Evolutionary conservation across 1,139 yeast genomes (phyloP).

Genomic region (Meyerozyma guilliermondii): DNA sequence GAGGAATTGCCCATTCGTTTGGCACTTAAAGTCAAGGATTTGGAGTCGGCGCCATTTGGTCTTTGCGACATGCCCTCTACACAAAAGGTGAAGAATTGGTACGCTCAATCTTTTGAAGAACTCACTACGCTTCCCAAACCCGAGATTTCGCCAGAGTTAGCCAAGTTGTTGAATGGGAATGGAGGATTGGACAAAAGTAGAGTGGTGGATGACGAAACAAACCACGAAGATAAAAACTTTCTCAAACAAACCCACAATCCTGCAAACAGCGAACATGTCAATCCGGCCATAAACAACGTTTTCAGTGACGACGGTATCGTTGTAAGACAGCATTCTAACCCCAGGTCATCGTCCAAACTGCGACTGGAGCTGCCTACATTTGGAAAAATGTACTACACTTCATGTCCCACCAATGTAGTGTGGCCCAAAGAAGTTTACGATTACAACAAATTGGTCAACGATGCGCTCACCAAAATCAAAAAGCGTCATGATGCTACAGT

Average conservation of each 20-base stretch:
- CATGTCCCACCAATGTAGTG: slow-evolving; percentile 45
- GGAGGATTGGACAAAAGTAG: slow-evolving; percentile 1
- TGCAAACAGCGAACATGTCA: slow-evolving; percentile 25
- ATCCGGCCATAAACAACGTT: slow-evolving; percentile 41
- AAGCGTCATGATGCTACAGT: slow-evolving; percentile 90
- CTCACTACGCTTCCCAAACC: slow-evolving; percentile 57
- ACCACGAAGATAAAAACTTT: slow-evolving; percentile 11
- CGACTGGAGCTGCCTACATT: slow-evolving; percentile 33
- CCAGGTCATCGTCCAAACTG: slow-evolving; percentile 5
- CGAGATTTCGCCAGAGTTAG: slow-evolving; percentile 32
- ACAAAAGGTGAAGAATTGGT: slow-evolving; percentile 78
- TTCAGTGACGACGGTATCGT: slow-evolving; percentile 53
- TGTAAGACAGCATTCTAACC: slow-evolving; percentile 21
- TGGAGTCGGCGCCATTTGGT: slow-evolving; percentile 76
- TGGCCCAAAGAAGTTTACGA: slow-evolving; percentile 77
- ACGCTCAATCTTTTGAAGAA: slow-evolving; percentile 86
- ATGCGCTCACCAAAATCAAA: slow-evolving; percentile 66
- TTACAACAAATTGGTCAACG: slow-evolving; percentile 65
- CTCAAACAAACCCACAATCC: slow-evolving; percentile 22
- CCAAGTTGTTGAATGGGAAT: slow-evolving; percentile 24
- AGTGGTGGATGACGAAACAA: slow-evolving; percentile 2
- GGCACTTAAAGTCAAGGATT: slow-evolving; percentile 81
- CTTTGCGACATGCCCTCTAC: slow-evolving; percentile 72
- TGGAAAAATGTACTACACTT: slow-evolving; percentile 56
- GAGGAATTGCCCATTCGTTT: slow-evolving; percentile 85